Percentiles rank a stretch among this genome's conserved stretches.
Conservation (phyloP, 805 yeast species). For the Cyberlindnera suaveolens region DNA sequence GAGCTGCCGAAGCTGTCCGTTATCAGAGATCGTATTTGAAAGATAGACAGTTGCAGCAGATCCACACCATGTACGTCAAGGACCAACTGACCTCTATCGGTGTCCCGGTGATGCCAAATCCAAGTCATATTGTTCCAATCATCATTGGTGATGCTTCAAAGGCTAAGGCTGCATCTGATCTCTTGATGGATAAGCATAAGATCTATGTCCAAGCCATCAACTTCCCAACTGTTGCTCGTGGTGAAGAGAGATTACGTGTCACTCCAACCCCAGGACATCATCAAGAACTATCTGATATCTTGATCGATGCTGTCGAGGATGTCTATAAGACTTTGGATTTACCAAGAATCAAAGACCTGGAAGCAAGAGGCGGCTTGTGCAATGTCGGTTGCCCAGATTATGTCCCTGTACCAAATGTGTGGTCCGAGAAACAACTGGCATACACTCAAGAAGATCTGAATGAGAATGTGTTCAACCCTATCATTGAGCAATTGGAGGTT, state of each 20-base stretch:
- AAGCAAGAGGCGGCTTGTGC: conserved; percentile 75
- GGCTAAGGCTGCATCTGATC: conserved; percentile 88
- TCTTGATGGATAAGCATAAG: conserved; percentile 73
- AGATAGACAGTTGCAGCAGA: conserved; percentile 81
- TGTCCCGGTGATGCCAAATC: conserved; percentile 95
- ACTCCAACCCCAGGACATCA: conserved; percentile 99
- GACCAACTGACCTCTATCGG: conserved; percentile 59
- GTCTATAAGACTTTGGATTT: conserved; percentile 72
- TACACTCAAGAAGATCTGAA: conserved; percentile 60
- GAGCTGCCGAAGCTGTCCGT: conserved; percentile 82
- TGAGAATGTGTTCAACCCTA: conserved; percentile 59
- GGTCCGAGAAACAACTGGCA: conserved; percentile 79
- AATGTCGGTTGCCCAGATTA: conserved; percentile 68
- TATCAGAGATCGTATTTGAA: conserved; percentile 71
- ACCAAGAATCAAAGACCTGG: conserved; percentile 76
- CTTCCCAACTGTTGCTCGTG: conserved; percentile 95
- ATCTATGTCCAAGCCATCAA: conserved; percentile 98
- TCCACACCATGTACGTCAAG: conserved; percentile 81
- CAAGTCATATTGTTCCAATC: conserved; percentile 95
- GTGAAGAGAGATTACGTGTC: conserved; percentile 91
- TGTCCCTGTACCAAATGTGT: conserved; percentile 54
- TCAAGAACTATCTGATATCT: conserved; percentile 64
- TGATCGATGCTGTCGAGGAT: conserved; percentile 72
- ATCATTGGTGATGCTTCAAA: conserved; percentile 90
- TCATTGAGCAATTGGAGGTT: conserved; percentile 56